Evolutionary conservation across 1,284 basidiomycete genomes (phyloP), one percentile per base, ranked within the genome.

Genomic region (Exobasidium cylindrosporum): DNA sequence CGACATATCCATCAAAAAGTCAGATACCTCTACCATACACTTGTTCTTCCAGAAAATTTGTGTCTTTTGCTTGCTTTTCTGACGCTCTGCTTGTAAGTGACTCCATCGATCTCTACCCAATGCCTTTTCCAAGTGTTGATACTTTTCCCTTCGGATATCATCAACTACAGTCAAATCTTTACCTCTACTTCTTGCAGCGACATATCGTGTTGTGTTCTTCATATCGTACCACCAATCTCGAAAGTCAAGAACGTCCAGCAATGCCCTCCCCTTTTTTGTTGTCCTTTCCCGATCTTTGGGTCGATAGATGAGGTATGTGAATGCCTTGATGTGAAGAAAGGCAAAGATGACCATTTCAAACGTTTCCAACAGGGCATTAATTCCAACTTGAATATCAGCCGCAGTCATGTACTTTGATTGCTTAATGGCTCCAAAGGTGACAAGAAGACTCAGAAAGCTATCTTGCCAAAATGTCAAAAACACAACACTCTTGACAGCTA

Each of bases 391-490:
- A 67, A 90, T 87, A 72, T 90, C 87, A 23, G 85, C 85, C 3
- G 87, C 86, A 0, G 88, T 88, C 86, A 76, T 79, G 44, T 79
- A 89, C 85, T 72, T 67, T 21, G 69, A 64, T 73, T 86, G 84
- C 80, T 89, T 89, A 67, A 91, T 85, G 2, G 88, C 83, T 0
- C 84, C 84, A 57, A 88, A 82, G 79, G 84, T 83, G 44, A 83
- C 84, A n/a, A 90, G 83, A 4, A 86, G 65, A 1, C 85, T 85
- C 17, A 90, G 82, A 46, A 86, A 82, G 0, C 85, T 86, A 7
- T 86, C 85, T 78, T 90, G 89, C 89, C 89, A 90, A 73, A 91
- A 90, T 13, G 87, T 89, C 43, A 90, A 82, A 75, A 90, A 90
- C 0, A 90, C 88, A 61, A 89, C 87, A 59, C 87, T 86, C 76